Conservation (phyloP, 1,284 basidiomycete species). For the Ganoderma sinense region DNA sequence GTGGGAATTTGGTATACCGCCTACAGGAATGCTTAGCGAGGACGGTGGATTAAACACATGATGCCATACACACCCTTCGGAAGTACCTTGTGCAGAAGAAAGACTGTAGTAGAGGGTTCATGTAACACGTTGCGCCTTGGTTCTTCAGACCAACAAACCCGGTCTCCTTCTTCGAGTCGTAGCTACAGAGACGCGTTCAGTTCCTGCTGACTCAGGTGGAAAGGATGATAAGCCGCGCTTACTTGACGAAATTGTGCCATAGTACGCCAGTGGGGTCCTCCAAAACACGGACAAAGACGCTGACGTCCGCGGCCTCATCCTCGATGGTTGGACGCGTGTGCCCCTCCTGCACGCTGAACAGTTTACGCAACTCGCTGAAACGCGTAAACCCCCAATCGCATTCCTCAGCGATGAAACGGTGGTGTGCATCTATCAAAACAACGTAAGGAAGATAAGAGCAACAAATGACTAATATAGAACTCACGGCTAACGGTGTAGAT, state of each 20-base stretch:
- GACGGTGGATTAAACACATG: slow-evolving; percentile 1
- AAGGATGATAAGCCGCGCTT: slow-evolving; percentile 39
- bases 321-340: slow-evolving; percentile 93
- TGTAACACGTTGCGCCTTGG: slow-evolving; percentile 99
- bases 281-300: slow-evolving; percentile 97
- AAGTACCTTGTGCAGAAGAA: slow-evolving; percentile 97
- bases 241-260: slow-evolving; percentile 99
- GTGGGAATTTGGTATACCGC: slow-evolving; percentile 99
- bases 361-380: slow-evolving; percentile 97
- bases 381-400: slow-evolving; percentile 99
- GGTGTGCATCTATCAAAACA: slow-evolving; percentile 86
- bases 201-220: slow-evolving; percentile 3
- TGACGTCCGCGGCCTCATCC: slow-evolving; percentile 92
- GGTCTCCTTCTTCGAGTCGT: slow-evolving; percentile 99
- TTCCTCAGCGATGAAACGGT: slow-evolving; percentile 99
- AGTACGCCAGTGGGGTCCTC: slow-evolving; percentile 99
- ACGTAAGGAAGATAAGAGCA: slow-evolving; percentile 18
- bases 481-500: slow-evolving; percentile 97
- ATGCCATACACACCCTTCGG: slow-evolving; percentile 72
- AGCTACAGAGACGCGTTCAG: slow-evolving; percentile 58
- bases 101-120: slow-evolving; percentile 99
- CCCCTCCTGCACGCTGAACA: slow-evolving; percentile 90
- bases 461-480: slow-evolving; percentile 41
- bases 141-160: slow-evolving; percentile 99
- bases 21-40: slow-evolving; percentile 49